Evolutionary conservation across 768 basidiomycete species (phyloP).

Genomic region (Lepiota venenata): DNA sequence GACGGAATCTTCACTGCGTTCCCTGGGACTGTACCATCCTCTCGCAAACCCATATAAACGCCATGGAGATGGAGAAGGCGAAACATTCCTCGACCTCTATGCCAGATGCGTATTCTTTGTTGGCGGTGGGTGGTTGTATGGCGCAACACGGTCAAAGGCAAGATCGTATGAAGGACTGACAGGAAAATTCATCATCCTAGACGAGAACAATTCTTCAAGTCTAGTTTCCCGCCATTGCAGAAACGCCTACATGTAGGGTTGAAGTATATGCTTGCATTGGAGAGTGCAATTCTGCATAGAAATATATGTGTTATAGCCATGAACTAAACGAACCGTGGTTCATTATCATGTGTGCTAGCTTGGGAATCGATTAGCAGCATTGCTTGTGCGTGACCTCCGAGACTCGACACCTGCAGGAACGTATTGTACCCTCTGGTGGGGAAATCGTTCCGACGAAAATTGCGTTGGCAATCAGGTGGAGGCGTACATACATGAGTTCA

Average conservation of each 20-base stretch:
- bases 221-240: too few species aligned
- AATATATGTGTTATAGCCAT: conserved; percentile 43
- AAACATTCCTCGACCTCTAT: conserved; percentile 65
- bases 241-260: conserved; percentile 17
- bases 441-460: conserved; percentile 63
- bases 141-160: conserved; percentile 42
- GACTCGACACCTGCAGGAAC: conserved; percentile 80
- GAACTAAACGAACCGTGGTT: too few species aligned
- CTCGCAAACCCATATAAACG: conserved; percentile 60
- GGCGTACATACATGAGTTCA: background rate
- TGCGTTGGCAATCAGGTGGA: conserved; percentile 49
- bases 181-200: background rate
- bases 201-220: too few species aligned
- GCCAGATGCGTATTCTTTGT: conserved; percentile 51
- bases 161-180: conserved; percentile 29
- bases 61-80: conserved; percentile 49
- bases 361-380: conserved; percentile 55
- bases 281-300: conserved; percentile 74
- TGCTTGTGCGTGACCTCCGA: conserved; percentile 69
- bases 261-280: conserved; percentile 60
- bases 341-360: conserved; percentile 22
- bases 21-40: conserved; percentile 53
- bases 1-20: conserved; percentile 54
- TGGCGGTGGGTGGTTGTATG: conserved; percentile 74
- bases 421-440: conserved; percentile 81